Conservation (phyloP, 106 monocot species). For the Dioscorea zingiberensis region DNA sequence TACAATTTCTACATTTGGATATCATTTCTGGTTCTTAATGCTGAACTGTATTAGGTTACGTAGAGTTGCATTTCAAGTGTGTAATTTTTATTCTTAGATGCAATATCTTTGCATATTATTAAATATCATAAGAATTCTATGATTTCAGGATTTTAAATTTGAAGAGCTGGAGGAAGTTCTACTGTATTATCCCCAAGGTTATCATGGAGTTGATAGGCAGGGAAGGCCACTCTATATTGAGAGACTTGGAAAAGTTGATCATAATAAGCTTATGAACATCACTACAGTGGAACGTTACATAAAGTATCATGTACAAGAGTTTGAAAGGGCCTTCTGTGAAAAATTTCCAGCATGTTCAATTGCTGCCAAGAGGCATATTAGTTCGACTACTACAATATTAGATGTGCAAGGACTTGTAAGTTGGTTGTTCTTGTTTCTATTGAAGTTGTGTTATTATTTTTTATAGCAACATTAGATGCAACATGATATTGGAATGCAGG, state of each 20-base stretch:
- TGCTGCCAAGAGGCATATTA: slow-evolving; percentile 50
- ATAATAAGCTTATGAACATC: slow-evolving; percentile 34
- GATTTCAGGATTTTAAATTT: slow-evolving; percentile 23
- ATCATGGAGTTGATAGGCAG: slow-evolving; percentile 27
- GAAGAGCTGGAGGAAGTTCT: slow-evolving; percentile 23
- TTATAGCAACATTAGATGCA: not conserved
- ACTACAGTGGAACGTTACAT: slow-evolving; percentile 56
- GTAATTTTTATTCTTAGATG: not conserved
- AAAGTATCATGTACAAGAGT: slow-evolving; percentile 63
- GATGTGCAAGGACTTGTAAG: slow-evolving; percentile 33
- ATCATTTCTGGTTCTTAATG: not conserved
- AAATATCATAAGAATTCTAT: no score
- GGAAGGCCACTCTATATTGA: slow-evolving; percentile 28
- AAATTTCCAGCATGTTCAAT: slow-evolving; percentile 66
- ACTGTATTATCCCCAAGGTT: slow-evolving; percentile 28
- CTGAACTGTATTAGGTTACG: not conserved
- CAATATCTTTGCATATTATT: not conserved
- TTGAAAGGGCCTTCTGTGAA: slow-evolving; percentile 41
- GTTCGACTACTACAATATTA: slow-evolving; percentile 48
- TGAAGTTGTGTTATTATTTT: not conserved
- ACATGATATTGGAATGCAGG: slow-evolving; percentile 21
- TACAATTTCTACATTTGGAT: no score
- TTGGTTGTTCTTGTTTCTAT: not conserved
- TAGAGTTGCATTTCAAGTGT: not conserved
- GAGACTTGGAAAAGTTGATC: slow-evolving; percentile 23